Conservation (phyloP, 345 rosid genomes). For the Ricinus communis region DNA sequence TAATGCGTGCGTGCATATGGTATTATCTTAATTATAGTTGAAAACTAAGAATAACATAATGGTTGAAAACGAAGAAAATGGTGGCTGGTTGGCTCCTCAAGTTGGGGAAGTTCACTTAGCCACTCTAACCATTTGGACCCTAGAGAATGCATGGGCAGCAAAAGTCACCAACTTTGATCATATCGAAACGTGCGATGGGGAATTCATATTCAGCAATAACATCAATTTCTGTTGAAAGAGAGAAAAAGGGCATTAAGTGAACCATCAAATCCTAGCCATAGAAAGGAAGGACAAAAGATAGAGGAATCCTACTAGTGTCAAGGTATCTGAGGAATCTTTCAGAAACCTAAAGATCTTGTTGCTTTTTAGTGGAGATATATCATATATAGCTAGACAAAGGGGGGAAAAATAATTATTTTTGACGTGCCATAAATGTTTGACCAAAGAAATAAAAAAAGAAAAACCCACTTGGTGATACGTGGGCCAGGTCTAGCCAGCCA, state of each 20-base stretch:
- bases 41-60: neutral
- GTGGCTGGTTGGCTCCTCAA: constrained; percentile 45
- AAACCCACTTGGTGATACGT: neutral
- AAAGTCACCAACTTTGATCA: constrained; percentile 5
- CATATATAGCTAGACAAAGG: neutral
- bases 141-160: constrained; percentile 11
- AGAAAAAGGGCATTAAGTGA: neutral
- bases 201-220: neutral
- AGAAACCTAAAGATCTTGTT: constrained; percentile 5
- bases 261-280: constrained; percentile 15
- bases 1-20: neutral
- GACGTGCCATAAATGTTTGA: neutral
- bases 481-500: neutral
- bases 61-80: constrained; percentile 6
- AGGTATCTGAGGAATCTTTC: constrained; percentile 30
- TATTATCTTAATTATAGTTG: constrained; percentile 1
- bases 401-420: neutral
- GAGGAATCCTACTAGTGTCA: constrained; percentile 4
- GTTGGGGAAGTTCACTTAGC: constrained; percentile 35
- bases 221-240: neutral
- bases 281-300: constrained; percentile 2
- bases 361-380: constrained; percentile 13
- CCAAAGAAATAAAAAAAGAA: neutral
- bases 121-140: constrained; percentile 10
- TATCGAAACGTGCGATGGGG: constrained; percentile 5